These are phyloP conservation scores for Pilatotrama ljubarskyi DNA, from an alignment of 768 basidiomycete species.

Conservation along the genomic window DNA sequence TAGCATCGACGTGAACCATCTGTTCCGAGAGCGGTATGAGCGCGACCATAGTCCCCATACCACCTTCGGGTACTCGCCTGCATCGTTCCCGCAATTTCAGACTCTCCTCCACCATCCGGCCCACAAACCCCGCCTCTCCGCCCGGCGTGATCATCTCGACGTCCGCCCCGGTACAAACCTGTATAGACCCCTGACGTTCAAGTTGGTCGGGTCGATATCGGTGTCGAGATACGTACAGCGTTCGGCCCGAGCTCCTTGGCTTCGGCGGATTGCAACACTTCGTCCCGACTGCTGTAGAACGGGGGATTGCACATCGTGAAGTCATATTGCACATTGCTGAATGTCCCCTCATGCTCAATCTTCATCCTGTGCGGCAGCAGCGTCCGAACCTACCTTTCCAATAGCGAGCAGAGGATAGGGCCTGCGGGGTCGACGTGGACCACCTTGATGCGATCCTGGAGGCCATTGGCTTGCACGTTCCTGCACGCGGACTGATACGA, in stretches of 20 bases:
- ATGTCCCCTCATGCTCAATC: no score
- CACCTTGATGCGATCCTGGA: constrained; percentile 53
- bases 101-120: constrained; percentile 77
- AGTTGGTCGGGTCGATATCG: no score
- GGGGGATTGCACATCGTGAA: constrained; percentile 98
- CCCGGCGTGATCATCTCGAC: constrained; percentile 89
- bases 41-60: neutral
- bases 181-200: neutral
- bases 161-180: constrained; percentile 86
- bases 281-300: constrained; percentile 79
- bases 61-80: constrained; percentile 43
- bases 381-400: constrained; percentile 14
- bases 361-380: no score
- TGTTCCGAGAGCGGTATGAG: constrained; percentile 26
- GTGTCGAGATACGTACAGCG: constrained; percentile 51
- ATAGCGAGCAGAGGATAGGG: constrained; percentile 49
- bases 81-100: constrained; percentile 48
- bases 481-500: constrained; percentile 57
- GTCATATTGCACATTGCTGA: constrained; percentile 41
- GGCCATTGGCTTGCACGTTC: constrained; percentile 60
- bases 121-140: constrained; percentile 81
- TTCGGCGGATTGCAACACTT: constrained; percentile 58
- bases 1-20: constrained; percentile 94
- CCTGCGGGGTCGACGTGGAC: constrained; percentile 37
- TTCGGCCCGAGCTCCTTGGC: constrained; percentile 67